phyloP scores from a whole-genome alignment of 495 filamentous ascomycete genomes.

The Hypomontagnella submonticulosa region DNA sequence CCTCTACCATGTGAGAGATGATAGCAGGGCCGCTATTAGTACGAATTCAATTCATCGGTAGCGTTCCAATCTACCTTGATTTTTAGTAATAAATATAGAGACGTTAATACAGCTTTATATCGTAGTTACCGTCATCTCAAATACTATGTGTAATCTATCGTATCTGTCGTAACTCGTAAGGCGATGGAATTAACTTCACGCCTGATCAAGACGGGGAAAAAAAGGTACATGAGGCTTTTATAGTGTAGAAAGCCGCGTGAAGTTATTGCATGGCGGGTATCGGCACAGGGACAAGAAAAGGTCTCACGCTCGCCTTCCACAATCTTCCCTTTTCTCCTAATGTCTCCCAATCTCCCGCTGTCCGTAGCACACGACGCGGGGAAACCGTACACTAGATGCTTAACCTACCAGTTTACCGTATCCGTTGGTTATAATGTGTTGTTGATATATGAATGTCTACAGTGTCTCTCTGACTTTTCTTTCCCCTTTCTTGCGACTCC shows the following conservation, averaged over 20 bases:
- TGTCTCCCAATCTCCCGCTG: slow-evolving; percentile 16
- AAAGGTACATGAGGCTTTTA: slow-evolving; percentile 4
- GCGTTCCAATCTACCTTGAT: slow-evolving; percentile 20
- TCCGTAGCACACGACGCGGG: slow-evolving; percentile 25
- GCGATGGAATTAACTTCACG: not conserved
- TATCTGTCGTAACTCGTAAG: too few species aligned
- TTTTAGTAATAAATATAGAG: slow-evolving; percentile 29
- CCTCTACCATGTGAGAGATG: slow-evolving; percentile 13
- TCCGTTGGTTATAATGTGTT: slow-evolving; percentile 3
- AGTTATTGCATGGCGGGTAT: slow-evolving; percentile 19
- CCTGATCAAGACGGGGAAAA: not conserved
- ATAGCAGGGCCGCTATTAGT: slow-evolving; percentile 9
- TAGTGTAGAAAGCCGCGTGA: slow-evolving; percentile 1
- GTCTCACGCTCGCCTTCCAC: slow-evolving; percentile 23
- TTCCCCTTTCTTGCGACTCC: not conserved
- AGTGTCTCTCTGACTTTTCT: not conserved
- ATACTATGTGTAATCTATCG: not conserved
- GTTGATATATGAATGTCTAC: slow-evolving; percentile 5
- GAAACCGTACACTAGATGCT: slow-evolving; percentile 7
- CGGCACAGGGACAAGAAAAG: slow-evolving; percentile 17
- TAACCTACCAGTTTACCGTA: slow-evolving; percentile 16
- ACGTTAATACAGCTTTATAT: slow-evolving; percentile 31
- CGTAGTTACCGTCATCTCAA: not conserved
- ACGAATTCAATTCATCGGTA: slow-evolving; percentile 19
- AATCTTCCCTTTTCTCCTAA: slow-evolving; percentile 34